Base-by-base conservation (phyloP, 2,329 filamentous ascomycete species). In the Pestalotiopsis fici region DNA sequence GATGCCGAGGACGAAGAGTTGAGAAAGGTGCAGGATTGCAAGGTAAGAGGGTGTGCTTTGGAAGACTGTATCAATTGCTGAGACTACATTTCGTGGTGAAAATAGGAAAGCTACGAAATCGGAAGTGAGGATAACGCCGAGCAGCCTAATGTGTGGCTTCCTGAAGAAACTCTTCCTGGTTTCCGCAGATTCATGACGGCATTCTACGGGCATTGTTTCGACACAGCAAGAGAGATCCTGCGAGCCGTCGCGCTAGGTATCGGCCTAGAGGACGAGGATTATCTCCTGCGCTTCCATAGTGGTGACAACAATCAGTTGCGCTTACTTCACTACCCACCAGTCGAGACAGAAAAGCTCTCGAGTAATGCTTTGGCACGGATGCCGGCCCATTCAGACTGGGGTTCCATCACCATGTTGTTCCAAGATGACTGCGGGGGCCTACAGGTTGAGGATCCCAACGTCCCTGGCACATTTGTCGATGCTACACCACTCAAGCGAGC, bases 261-360 rank as follows among this genome's bases (percentile, higher is more conserved):
- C 55, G 81, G 79, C 3, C 75, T 88, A 2, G 77, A 81, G 0
- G 79, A 84, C 62, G 80, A 83, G 63, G 77, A 81, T 11, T 79
- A 82, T 69, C 75, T 87, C 23, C 69, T 83, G 3, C 75, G 76
- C 23, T 81, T 85, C 57, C 88, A 90, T 75, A 83, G 82, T 37
- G 84, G 85, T 0, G 80, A 85, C 66, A 85, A 88, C 71, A 88
- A 89, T 69, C 88, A 90, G 68, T 78, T 91, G 9, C 83, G 89
- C 1, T 75, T 91, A 28, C 78, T 90, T 13, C 88, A 91, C 74
- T 91, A 88, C 68, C 85, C 86, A 0, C 78, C 83, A 2, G 78
- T 87, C 4, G 78, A 82, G 28, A 81, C 80, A 4, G 77, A 78
- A 39, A 80, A 79, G 39, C 74, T 87, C 21, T 78, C 80, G 28